phyloP scores from a whole-genome alignment of 441 rosid species.

The Adansonia grandidieri region DNA sequence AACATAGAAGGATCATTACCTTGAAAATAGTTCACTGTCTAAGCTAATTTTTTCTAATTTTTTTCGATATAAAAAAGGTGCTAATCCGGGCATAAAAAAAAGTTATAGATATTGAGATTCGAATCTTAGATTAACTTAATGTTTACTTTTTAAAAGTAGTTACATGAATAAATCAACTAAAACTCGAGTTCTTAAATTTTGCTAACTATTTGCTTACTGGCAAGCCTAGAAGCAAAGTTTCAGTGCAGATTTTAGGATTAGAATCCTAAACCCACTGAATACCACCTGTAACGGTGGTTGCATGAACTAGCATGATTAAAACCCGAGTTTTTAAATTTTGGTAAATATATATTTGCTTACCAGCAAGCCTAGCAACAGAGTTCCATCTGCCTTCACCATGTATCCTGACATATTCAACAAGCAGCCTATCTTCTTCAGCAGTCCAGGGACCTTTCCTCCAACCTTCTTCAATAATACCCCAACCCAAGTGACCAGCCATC shows the following conservation, averaged over 20 bases:
- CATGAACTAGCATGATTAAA: not conserved
- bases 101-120: too few species aligned
- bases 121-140: too few species aligned
- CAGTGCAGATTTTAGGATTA: not conserved
- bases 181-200: too few species aligned
- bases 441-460: conserved; percentile 99
- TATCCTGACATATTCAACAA: conserved; percentile 68
- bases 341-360: conserved; percentile 28
- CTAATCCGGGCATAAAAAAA: too few species aligned
- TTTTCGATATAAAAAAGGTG: too few species aligned
- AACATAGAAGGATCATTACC: too few species aligned
- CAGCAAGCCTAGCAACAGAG: conserved; percentile 85
- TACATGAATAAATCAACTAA: too few species aligned
- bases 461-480: conserved; percentile 70
- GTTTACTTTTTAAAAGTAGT: too few species aligned
- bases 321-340: not conserved
- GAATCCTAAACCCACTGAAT: not conserved
- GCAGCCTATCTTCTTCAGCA: conserved; percentile 82
- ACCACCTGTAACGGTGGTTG: not conserved
- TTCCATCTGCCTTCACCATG: conserved; percentile 98
- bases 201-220: too few species aligned
- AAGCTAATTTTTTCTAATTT: too few species aligned
- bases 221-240: too few species aligned
- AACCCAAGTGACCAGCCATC: conserved; percentile 59
- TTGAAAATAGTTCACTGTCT: too few species aligned